These are phyloP conservation scores for Funneliformis mosseae DNA, from an alignment of 192 early-diverging fungal species.

Conservation along the genomic window DNA sequence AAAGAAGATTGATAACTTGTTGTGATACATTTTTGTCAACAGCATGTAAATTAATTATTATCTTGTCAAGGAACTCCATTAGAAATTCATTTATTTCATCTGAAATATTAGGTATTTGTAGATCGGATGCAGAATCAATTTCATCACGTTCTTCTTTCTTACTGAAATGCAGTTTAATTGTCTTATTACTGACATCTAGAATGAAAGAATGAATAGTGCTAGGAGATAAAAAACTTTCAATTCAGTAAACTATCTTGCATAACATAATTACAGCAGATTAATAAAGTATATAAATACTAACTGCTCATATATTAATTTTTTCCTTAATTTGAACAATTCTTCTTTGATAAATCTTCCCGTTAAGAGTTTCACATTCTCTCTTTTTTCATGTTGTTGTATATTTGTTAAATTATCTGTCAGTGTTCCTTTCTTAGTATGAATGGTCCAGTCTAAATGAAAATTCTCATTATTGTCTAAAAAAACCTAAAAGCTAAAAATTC, in stretches of 20 bases:
- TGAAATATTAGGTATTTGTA: constrained; percentile 8
- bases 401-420: constrained; percentile 18
- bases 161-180: constrained; percentile 28
- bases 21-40: constrained; percentile 17
- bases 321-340: constrained; percentile 24
- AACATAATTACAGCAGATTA: constrained; percentile 18
- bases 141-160: constrained; percentile 30
- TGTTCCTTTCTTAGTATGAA: constrained; percentile 7
- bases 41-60: constrained; percentile 26
- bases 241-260: not conserved
- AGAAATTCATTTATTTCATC: constrained; percentile 23
- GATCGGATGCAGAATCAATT: constrained; percentile 5
- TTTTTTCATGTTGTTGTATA: constrained; percentile 31
- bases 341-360: constrained; percentile 31
- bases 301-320: constrained; percentile 31
- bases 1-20: constrained; percentile 25
- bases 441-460: constrained; percentile 20
- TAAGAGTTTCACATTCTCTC: constrained; percentile 33
- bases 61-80: constrained; percentile 14
- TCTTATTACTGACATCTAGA: constrained; percentile 31
- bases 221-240: constrained; percentile 18
- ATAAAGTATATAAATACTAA: constrained; percentile 29
- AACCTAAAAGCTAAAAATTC: not conserved
- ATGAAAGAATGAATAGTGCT: constrained; percentile 33
- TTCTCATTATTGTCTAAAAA: constrained; percentile 18